Conservation (phyloP, 176 grass and related monocot species). For the Ensete ventricosum region DNA sequence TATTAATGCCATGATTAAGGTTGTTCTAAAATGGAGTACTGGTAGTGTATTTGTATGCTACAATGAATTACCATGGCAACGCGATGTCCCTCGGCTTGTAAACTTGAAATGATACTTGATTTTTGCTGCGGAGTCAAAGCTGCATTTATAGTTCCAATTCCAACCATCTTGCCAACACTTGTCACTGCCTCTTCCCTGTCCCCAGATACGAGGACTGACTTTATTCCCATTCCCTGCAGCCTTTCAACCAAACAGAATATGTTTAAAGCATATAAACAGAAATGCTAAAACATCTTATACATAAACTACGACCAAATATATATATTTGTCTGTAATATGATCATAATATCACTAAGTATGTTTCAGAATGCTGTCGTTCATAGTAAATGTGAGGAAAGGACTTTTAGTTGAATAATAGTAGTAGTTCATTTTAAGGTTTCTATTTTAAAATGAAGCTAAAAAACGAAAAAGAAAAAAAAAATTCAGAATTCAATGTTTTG, state of each 20-base stretch:
- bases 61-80: conserved; percentile 75
- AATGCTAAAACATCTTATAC: not conserved
- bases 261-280: conserved; percentile 2
- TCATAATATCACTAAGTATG: not conserved
- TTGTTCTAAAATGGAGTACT: not conserved
- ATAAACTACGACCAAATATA: not conserved
- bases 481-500: not conserved
- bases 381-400: not conserved
- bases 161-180: conserved; percentile 65
- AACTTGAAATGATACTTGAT: conserved; percentile 64
- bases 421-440: not conserved
- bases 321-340: not conserved
- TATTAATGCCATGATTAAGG: not conserved
- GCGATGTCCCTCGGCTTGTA: conserved; percentile 51
- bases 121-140: conserved; percentile 75
- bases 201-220: conserved; percentile 59
- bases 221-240: conserved; percentile 56
- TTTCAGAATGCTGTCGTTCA: not conserved
- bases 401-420: not conserved
- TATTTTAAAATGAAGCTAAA: not conserved
- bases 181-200: conserved; percentile 81
- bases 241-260: conserved; percentile 37
- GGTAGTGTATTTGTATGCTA: not conserved
- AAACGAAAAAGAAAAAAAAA: conserved; percentile 11
- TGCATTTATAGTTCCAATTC: conserved; percentile 53